Conservation (phyloP, 257 asterid species). For the Petunia axillaris region DNA sequence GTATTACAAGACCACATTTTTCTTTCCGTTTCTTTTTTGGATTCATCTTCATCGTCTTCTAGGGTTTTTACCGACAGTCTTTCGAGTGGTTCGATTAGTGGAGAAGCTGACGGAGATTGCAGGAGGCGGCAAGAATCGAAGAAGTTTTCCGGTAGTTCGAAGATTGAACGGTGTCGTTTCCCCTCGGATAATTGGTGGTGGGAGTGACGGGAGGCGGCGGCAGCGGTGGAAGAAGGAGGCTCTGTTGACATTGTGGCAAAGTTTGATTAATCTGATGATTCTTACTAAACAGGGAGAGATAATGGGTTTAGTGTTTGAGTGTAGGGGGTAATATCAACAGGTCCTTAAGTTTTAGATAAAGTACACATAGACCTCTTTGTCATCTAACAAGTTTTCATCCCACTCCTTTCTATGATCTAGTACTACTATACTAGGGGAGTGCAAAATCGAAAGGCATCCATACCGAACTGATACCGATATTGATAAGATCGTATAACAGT, state of each 20-base stretch:
- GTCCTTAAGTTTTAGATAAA: neutral
- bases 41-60: constrained; percentile 35
- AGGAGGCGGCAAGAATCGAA: constrained; percentile 81
- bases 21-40: constrained; percentile 27
- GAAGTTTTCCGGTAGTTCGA: constrained; percentile 62
- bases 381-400: neutral
- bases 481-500: no score
- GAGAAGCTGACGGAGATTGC: constrained; percentile 52
- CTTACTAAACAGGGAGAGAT: neutral
- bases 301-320: neutral
- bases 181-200: constrained; percentile 41
- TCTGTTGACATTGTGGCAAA: constrained; percentile 28
- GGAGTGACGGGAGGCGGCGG: neutral
- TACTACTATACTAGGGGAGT: no score
- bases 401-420: no score
- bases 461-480: no score
- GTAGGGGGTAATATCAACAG: neutral
- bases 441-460: no score
- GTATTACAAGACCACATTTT: constrained; percentile 91
- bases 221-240: constrained; percentile 27
- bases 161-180: constrained; percentile 62
- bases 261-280: neutral
- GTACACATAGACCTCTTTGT: neutral
- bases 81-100: constrained; percentile 31
- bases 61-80: constrained; percentile 23